Evolutionary conservation across 2,329 filamentous ascomycete genomes (phyloP).

Genomic region (Phialemoniopsis sp.): DNA sequence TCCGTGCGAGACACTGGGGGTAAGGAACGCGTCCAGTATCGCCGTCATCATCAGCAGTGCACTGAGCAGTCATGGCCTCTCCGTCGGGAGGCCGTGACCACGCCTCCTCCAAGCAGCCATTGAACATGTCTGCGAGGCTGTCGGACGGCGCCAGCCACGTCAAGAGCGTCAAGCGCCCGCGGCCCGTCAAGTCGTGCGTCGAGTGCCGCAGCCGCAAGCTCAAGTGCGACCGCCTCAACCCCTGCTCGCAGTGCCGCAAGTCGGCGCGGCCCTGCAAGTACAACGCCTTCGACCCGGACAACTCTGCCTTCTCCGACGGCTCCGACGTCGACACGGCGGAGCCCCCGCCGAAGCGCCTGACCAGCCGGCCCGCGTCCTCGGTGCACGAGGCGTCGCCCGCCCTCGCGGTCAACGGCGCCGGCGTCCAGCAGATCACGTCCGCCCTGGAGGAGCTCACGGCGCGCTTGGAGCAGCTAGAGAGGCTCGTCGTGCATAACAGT

Average conservation of each 20-base stretch:
- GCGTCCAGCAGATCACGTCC: conserved; percentile 10
- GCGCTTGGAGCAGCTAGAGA: conserved; percentile 51
- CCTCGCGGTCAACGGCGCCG: conserved; percentile 17
- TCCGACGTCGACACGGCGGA: conserved; percentile 34
- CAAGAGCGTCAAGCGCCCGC: conserved; percentile 45
- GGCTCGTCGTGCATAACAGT: conserved; percentile 38
- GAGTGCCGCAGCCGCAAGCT: conserved; percentile 55
- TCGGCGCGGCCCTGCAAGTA: conserved; percentile 51
- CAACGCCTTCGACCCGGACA: conserved; percentile 38
- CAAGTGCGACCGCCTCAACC: conserved; percentile 50
- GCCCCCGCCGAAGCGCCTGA: conserved; percentile 32
- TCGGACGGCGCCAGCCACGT: too few relatives aligned
- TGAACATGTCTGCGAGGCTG: conserved; percentile 1
- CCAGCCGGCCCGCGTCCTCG: conserved; percentile 6
- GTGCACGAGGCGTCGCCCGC: conserved; percentile 5
- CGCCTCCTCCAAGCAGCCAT: background rate
- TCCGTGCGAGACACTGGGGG: too few relatives aligned
- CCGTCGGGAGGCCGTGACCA: background rate
- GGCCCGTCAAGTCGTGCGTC: conserved; percentile 52
- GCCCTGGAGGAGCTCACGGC: conserved; percentile 39
- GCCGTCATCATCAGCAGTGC: background rate
- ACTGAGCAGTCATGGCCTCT: background rate
- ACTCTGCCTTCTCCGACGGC: conserved; percentile 37
- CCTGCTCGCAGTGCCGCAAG: conserved; percentile 55
- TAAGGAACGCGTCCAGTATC: too few relatives aligned